Evolutionary conservation across 805 yeast species (phyloP), one percentile per base, ranked within the genome.

Genomic region (Wickerhamomyces rabaulensis): DNA sequence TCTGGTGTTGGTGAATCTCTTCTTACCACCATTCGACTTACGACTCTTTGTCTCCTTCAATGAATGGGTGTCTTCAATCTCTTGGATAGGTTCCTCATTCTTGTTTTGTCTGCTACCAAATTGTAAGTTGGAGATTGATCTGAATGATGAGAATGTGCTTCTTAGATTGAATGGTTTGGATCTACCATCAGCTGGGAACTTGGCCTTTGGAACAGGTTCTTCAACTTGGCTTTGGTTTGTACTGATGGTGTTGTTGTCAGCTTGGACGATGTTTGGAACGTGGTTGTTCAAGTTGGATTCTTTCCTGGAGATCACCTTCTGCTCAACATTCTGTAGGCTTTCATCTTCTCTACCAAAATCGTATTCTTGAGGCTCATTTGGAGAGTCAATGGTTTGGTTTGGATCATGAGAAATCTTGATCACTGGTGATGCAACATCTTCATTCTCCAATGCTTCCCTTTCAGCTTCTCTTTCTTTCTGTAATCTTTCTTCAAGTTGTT

Each of bases 141-240:
- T 47, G 9, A 51, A 36, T 2, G 47, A 39, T 2, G 52, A 38
- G 21, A 51, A 46, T 2, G 50, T 46, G 2, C 48, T 42, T 41
- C 45, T 48, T 12, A 48, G 7, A 15, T 44, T 45, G 20, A 44
- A 47, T 6, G 42, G 36, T 31, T 35, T 44, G 9, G 45, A 19
- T 26, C 23, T 12, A 4, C 12, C 29, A 29, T 38, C 39, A 10
- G 45, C n/a, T 12, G 39, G 16, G 15, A n/a, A 16, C 8, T 33
- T 33, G 6, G 4, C 20, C 10, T 8, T 31, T 6, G 17, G 4
- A 15, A 9, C 7, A 10, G 17, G 17, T 6, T 31, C 35, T 16
- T 31, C 17, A 10, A 6, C 17, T 15, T 15, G 36, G 4, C 36
- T 33, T 17, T 33, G 17, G 20, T 16, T 33, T 8, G 19, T 33